Conservation (phyloP, 805 yeast genomes). For the Wickerhamiella lipophila region DNA sequence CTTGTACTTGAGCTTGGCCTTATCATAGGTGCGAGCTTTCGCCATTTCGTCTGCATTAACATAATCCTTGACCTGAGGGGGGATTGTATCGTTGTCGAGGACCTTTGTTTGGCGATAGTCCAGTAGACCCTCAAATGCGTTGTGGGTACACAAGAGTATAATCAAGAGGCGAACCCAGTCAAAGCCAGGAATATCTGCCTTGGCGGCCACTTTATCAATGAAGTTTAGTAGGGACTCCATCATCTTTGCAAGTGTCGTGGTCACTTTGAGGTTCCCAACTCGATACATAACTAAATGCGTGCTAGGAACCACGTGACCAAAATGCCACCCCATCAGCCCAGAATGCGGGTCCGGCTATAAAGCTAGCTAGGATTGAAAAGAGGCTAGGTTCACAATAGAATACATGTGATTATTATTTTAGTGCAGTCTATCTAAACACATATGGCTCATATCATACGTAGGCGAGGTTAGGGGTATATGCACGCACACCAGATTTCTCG, state of each 20-base stretch:
- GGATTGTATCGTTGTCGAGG: conserved; percentile 39
- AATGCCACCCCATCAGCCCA: too few relatives aligned
- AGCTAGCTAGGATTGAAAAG: too few relatives aligned
- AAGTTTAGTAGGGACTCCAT: background rate
- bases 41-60: conserved; percentile 60
- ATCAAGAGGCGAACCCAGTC: conserved; percentile 71
- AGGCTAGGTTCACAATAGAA: too few relatives aligned
- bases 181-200: conserved; percentile 53
- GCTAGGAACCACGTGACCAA: background rate
- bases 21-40: conserved; percentile 65
- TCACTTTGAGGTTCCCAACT: background rate
- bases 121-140: conserved; percentile 59
- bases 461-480: conserved; percentile 6
- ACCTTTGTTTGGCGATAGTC: conserved; percentile 66
- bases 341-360: conserved; percentile 3
- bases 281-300: background rate
- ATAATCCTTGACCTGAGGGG: conserved; percentile 53
- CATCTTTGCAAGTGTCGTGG: background rate
- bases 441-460: background rate
- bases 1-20: conserved; percentile 63
- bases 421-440: too few relatives aligned
- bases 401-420: too few relatives aligned
- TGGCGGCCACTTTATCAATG: conserved; percentile 29
- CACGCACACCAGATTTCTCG: conserved; percentile 9
- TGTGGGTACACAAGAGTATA: conserved; percentile 65